Percentiles rank a stretch among this genome's conserved stretches.
phyloP scores from a whole-genome alignment of 2,329 filamentous ascomycete species.

The Ceratocystis cubensis region DNA sequence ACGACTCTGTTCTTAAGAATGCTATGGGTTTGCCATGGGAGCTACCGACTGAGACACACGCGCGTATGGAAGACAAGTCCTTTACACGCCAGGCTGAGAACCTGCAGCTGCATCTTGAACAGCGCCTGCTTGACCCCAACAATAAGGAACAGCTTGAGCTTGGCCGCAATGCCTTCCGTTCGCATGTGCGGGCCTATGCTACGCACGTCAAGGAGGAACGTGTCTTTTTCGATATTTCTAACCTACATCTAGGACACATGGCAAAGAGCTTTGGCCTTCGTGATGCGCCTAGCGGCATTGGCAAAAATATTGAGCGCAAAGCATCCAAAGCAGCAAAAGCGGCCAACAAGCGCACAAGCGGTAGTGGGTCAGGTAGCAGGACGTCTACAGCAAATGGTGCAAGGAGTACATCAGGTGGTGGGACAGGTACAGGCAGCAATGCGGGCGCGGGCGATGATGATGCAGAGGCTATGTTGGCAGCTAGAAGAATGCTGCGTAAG shows the following conservation, averaged over 20 bases:
- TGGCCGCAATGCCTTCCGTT: conserved; percentile 75
- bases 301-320: conserved; percentile 41
- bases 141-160: conserved; percentile 61
- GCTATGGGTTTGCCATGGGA: conserved; percentile 50
- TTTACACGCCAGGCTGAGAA: conserved; percentile 43
- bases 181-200: conserved; percentile 85
- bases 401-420: conserved; percentile 25
- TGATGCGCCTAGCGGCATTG: conserved; percentile 77
- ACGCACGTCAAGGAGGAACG: conserved; percentile 83
- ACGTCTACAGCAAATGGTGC: conserved; percentile 18
- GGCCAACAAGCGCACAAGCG: conserved; percentile 26
- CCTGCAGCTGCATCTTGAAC: conserved; percentile 47
- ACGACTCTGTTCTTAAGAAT: conserved; percentile 48
- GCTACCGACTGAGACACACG: conserved; percentile 58
- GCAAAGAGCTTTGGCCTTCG: conserved; percentile 87
- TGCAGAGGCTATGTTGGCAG: conserved; percentile 31
- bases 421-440: conserved; percentile 7
- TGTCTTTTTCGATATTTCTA: conserved; percentile 78
- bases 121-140: conserved; percentile 39
- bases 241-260: conserved; percentile 80
- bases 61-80: conserved; percentile 32
- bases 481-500: conserved; percentile 44
- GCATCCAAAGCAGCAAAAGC: conserved; percentile 30
- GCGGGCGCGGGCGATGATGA: conserved; percentile 29
- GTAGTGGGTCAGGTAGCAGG: conserved; percentile 21